These are phyloP conservation scores for Paradendryphiella salina DNA, from an alignment of 2,329 filamentous ascomycete genomes.

Conservation along the genomic window DNA sequence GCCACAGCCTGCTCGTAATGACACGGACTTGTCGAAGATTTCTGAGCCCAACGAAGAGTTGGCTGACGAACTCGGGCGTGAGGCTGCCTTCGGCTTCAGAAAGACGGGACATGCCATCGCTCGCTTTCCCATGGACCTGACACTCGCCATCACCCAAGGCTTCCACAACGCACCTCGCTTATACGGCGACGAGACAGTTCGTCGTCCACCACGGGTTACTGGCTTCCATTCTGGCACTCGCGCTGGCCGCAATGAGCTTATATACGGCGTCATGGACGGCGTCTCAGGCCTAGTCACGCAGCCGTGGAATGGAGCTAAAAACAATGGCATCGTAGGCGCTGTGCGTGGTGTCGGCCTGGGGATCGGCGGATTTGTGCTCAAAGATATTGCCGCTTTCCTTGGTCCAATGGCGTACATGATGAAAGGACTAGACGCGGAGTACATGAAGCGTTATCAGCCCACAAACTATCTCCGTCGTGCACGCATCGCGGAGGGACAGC, in stretches of 20 bases:
- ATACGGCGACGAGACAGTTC: constrained; percentile 71
- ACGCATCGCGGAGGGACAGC: constrained; percentile 61
- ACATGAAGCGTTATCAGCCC: constrained; percentile 58
- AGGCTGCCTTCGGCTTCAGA: constrained; percentile 58
- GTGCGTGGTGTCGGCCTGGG: constrained; percentile 62
- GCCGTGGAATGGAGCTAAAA: constrained; percentile 60
- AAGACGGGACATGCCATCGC: constrained; percentile 58
- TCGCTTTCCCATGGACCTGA: constrained; percentile 63
- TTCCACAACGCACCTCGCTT: constrained; percentile 72
- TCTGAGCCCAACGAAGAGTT: constrained; percentile 40
- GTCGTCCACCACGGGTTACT: constrained; percentile 64
- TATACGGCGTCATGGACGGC: constrained; percentile 67
- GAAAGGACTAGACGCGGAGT: constrained; percentile 66
- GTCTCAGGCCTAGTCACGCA: constrained; percentile 65
- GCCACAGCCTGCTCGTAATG: constrained; percentile 25
- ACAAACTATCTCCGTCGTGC: constrained; percentile 59
- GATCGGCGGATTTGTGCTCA: constrained; percentile 65
- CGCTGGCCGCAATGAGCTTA: constrained; percentile 64
- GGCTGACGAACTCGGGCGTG: constrained; percentile 47
- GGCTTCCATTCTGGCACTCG: constrained; percentile 65
- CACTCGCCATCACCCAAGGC: constrained; percentile 66
- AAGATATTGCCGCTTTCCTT: constrained; percentile 64
- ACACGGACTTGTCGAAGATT: constrained; percentile 38
- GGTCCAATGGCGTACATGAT: constrained; percentile 65
- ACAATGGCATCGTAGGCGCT: constrained; percentile 60